Evolutionary conservation across 2,329 filamentous ascomycete species (phyloP), one percentile per base, ranked within the genome.

Genomic region (Aureobasidium lini): DNA sequence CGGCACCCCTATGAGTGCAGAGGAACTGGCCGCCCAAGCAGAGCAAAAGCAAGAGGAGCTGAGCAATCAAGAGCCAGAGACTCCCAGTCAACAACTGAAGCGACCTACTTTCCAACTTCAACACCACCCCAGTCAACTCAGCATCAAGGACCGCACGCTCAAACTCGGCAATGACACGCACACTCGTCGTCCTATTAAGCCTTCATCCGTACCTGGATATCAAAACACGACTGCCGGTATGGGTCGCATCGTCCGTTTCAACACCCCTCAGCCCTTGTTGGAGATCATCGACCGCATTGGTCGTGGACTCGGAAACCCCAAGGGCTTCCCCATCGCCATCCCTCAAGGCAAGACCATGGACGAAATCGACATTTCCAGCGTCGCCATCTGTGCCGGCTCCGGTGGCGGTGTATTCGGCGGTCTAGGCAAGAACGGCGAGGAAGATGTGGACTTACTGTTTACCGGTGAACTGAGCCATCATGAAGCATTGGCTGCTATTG

Each of bases 401-500:
- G 94, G 94, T 0, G 88, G 86, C 1, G 84, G 86, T 40, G 80
- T 97, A 18, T 82, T 96, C 61, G 84, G 84, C 63, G 80, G 81
- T 42, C 77, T 85, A 2, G 68, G 71, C 60, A 68, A 68, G 57
- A 66, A 66, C 23, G 69, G 68, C 23, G 68, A 72, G 60, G 77
- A 83, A 8, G 75, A 79, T 43, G 90, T 91, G 0, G 90, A 96
- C 68, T 73, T 97, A 40, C 75, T 95, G 4, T 89, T 99, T 66
- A 97, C 90, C 0, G 94, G 94, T 1, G 94, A 99, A 76, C 83
- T 97, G 79, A 89, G 84, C 67, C 94, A 99, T 71, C 94, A 99
- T 71, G 90, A 94, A 64, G 91, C 93, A 3, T 81, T 99, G 60
- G 84, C 88, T 40, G 90, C 91, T 1, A 90, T 89, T 31, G 92